These are phyloP conservation scores for Deuterostichococcus epilithicus DNA, from an alignment of 139 green algal species.

Conservation along the genomic window DNA sequence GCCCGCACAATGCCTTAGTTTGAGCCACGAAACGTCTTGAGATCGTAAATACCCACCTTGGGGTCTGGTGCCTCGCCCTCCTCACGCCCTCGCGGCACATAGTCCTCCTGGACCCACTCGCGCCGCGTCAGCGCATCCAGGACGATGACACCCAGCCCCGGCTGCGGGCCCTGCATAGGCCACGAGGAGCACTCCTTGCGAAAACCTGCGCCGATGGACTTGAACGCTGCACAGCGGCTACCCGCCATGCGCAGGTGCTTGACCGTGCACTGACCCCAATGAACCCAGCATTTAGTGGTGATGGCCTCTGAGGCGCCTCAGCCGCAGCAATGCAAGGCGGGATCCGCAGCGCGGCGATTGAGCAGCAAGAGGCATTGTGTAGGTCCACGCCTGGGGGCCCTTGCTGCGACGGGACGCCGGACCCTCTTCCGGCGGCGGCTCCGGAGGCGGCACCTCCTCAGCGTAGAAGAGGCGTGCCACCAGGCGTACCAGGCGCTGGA, in stretches of 20 bases:
- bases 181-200: not conserved
- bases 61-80: not conserved
- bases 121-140: constrained; percentile 37
- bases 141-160: constrained; percentile 44
- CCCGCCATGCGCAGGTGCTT: too few species aligned
- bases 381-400: not conserved
- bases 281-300: too few species aligned
- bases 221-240: not conserved
- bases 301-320: not conserved
- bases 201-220: too few species aligned
- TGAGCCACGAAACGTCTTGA: too few species aligned
- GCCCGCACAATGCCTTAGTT: too few species aligned
- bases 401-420: not conserved
- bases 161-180: constrained; percentile 11
- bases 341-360: too few species aligned
- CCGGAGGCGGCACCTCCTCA: constrained; percentile 17
- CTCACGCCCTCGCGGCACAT: not conserved
- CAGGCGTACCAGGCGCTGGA: constrained; percentile 19
- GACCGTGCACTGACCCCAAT: too few species aligned
- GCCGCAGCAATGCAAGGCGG: too few species aligned
- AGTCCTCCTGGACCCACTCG: constrained; percentile 47
- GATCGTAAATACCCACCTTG: too few species aligned
- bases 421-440: not conserved
- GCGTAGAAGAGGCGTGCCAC: constrained; percentile 25
- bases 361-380: too few species aligned